Conservation (phyloP, 441 rosid species). For the Metrosideros polymorpha region DNA sequence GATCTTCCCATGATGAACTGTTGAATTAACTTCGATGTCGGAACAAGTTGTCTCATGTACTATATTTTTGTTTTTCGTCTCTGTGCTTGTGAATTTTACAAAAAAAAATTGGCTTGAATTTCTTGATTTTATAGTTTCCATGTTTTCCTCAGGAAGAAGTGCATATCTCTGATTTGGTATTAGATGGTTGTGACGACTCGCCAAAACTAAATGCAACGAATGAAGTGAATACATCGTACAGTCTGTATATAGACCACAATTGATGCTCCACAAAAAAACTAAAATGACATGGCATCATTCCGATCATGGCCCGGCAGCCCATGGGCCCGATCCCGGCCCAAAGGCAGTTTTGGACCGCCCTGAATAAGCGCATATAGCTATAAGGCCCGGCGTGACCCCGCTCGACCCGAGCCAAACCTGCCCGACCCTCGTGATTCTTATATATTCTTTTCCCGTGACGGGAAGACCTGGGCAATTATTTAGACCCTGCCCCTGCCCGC, state of each 20-base stretch:
- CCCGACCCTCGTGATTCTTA: too few species aligned
- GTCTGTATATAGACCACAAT: not conserved
- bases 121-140: not conserved
- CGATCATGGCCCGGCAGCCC: not conserved
- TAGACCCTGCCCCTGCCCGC: not conserved
- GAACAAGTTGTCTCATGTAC: not conserved
- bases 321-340: not conserved
- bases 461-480: not conserved
- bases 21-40: not conserved
- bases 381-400: not conserved
- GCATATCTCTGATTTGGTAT: not conserved
- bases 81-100: not conserved
- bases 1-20: slow-evolving; percentile 30
- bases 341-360: not conserved
- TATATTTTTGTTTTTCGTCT: not conserved
- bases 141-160: not conserved
- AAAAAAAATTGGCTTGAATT: too few species aligned
- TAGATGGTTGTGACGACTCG: not conserved
- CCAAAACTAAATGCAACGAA: not conserved
- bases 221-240: not conserved
- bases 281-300: not conserved
- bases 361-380: not conserved
- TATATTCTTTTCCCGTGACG: too few species aligned
- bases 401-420: not conserved
- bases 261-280: not conserved